phyloP scores from a whole-genome alignment of 345 rosid genomes.

The Diplotaxis tenuifolia region DNA sequence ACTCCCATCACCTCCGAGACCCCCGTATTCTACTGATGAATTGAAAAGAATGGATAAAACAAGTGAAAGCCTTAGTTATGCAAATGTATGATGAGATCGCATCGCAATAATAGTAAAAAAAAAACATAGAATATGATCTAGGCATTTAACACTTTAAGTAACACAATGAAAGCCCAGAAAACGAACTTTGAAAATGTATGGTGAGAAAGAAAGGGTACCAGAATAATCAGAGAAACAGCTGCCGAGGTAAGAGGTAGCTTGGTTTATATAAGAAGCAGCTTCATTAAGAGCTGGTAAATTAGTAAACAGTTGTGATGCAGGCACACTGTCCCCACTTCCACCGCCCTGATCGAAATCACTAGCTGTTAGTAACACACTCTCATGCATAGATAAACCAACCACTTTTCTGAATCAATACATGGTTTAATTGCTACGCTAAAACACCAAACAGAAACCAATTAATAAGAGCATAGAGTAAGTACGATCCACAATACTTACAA shows the following conservation, averaged over 20 bases:
- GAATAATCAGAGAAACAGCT: conserved; percentile 60
- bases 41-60: conserved; percentile 4
- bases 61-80: background rate
- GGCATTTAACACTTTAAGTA: too few species aligned
- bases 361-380: conserved; percentile 4
- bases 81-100: background rate
- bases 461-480: conserved; percentile 9
- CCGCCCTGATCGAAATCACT: conserved; percentile 20
- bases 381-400: conserved; percentile 7
- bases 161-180: background rate
- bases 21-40: conserved; percentile 47
- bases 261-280: conserved; percentile 55
- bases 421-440: background rate
- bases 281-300: conserved; percentile 55
- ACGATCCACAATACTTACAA: conserved; percentile 34
- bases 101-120: background rate
- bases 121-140: too few species aligned
- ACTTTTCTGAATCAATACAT: background rate
- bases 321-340: conserved; percentile 26
- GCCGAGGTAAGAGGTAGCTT: conserved; percentile 56
- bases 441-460: background rate
- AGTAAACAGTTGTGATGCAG: conserved; percentile 44
- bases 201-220: conserved; percentile 37
- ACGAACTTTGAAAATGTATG: background rate
- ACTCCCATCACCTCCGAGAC: conserved; percentile 35